Conservation (phyloP, 1,139 yeast genomes). For the Protomyces arabidopsidicola region DNA sequence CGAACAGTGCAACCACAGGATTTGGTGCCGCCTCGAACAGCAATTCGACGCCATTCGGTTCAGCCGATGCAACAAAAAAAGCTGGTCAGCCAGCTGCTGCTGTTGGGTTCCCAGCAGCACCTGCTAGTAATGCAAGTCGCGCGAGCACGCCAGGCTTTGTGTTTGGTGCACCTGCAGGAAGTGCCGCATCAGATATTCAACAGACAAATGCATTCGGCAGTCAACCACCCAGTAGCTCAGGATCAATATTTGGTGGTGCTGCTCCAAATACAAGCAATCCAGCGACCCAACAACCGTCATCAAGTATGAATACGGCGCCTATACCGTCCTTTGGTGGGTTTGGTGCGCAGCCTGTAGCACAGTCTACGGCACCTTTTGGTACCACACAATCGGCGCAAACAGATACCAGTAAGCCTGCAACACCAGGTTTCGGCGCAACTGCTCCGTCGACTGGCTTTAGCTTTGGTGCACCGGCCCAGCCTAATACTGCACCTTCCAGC, state of each 20-base stretch:
- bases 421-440: too few relatives aligned
- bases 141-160: not conserved
- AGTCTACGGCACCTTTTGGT: not conserved
- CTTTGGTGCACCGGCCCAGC: not conserved
- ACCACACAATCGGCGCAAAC: not conserved
- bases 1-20: not conserved
- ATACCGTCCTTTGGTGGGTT: not conserved
- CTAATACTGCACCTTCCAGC: not conserved
- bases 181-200: not conserved
- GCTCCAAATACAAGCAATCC: not conserved
- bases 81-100: too few relatives aligned
- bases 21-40: too few relatives aligned
- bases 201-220: not conserved
- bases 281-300: not conserved
- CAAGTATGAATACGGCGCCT: not conserved
- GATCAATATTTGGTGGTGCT: not conserved
- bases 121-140: not conserved
- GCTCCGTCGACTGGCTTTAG: not conserved
- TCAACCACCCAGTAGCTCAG: not conserved
- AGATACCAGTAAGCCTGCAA: not conserved
- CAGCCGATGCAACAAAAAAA: too few relatives aligned
- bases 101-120: not conserved
- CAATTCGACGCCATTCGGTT: too few relatives aligned
- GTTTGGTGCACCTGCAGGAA: not conserved
- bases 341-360: not conserved